Evolutionary conservation across 352 stramenopile species (phyloP).

Genomic region (Phytophthora agathidicida): DNA sequence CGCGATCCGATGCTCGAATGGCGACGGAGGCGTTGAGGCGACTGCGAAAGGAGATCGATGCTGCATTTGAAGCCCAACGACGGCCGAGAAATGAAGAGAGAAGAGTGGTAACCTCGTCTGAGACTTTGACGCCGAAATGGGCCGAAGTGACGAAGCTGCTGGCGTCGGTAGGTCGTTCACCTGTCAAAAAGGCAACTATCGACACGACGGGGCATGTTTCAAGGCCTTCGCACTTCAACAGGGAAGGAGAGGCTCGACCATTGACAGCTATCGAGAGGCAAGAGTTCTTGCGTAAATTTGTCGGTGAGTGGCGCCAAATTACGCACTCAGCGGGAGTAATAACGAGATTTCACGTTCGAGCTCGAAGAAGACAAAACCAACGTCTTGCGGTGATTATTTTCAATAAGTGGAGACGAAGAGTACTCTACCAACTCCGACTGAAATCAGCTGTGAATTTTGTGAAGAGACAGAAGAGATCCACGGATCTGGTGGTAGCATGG

Average conservation of each 20-base stretch:
- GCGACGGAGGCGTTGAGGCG: constrained; percentile 20
- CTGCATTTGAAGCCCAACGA: constrained; percentile 27
- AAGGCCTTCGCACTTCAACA: neutral
- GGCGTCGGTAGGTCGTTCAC: constrained; percentile 22
- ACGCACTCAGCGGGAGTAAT: neutral
- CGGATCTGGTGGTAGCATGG: neutral
- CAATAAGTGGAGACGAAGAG: constrained; percentile 9
- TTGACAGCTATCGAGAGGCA: constrained; percentile 10
- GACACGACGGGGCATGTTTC: neutral
- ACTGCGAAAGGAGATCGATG: constrained; percentile 31
- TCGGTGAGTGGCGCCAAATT: constrained; percentile 15
- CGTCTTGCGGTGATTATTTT: constrained; percentile 11
- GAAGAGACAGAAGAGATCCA: neutral
- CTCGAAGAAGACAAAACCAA: constrained; percentile 12
- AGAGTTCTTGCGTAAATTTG: constrained; percentile 2
- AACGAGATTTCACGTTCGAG: constrained; percentile 15
- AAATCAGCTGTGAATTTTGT: constrained; percentile 2
- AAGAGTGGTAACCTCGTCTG: neutral
- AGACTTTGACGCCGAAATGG: constrained; percentile 24
- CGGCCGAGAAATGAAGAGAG: neutral
- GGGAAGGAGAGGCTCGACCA: neutral
- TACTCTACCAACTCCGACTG: neutral
- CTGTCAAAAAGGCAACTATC: neutral
- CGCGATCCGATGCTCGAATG: constrained; percentile 3
- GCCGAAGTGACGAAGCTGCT: constrained; percentile 31